Evolutionary conservation across 1,284 basidiomycete genomes (phyloP), one percentile per base, ranked within the genome.

Genomic region (Volvariella volvacea): DNA sequence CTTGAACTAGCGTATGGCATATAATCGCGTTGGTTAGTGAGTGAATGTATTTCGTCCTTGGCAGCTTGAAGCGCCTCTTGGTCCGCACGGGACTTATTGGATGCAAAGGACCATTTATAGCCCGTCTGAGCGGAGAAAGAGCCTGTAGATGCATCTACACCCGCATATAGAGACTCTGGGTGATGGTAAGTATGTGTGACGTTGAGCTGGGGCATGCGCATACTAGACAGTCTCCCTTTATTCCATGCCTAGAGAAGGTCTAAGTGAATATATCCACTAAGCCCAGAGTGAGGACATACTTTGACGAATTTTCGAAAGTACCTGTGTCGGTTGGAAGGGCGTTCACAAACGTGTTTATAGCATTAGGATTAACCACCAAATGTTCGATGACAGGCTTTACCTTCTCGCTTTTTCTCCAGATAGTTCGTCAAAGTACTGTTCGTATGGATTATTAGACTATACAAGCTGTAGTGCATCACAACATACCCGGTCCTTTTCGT

Each of bases 231-330:
- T 60, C 75, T 81, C 6, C 84, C 84, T 60, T 73, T 71, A 58
- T 89, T 90, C 87, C 87, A 89, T 22, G 76, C 77, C 75, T 84
- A 50, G n/a, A 22, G 21, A 32, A 40, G 48, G 40, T 36, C 28
- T n/a, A 37, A 48, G 34, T 19, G 39, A 22, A 39, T 45, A 41
- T 45, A 19, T 10, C 19, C 8, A 31, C 39, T 30, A 38, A 28
- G 21, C 25, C 31, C 20, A 45, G 38, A 40, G 41, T 16, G 20
- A 15, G 42, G 37, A 41, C n/a, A 45, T 14, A 84, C 83, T 75
- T 88, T 88, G 37, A 88, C 78, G 54, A 89, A 89, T 63, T 88
- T 89, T 55, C 80, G 81, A 58, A 90, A 90, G 58, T 89, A 88
- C 56, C 86, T 88, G 58, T 30, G 36, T 60, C n/a, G n/a, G 52